These are phyloP conservation scores for Trichoderma sp. DNA, from an alignment of 2,329 filamentous ascomycete genomes.

Conservation along the genomic window DNA sequence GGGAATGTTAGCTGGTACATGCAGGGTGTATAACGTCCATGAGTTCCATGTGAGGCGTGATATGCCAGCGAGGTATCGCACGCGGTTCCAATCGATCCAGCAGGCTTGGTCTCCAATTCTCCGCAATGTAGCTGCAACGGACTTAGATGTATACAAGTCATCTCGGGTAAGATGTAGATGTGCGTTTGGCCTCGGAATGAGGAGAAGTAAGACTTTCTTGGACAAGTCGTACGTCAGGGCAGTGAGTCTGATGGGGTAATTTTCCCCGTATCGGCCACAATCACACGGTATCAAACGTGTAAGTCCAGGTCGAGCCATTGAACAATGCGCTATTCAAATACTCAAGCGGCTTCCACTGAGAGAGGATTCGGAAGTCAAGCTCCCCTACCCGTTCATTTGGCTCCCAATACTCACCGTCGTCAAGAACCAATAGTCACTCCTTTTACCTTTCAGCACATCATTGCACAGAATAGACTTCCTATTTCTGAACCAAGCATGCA, in stretches of 20 bases:
- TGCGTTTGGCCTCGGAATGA: not conserved
- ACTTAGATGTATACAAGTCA: not conserved
- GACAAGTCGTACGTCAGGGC: not conserved
- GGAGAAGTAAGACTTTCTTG: not conserved
- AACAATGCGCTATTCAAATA: not conserved
- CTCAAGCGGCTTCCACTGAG: not conserved
- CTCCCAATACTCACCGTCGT: not conserved
- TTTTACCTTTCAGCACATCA: not conserved
- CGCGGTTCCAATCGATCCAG: not conserved
- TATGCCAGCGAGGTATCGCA: not conserved
- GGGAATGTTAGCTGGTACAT: not conserved
- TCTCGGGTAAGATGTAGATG: not conserved
- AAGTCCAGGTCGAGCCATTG: not conserved
- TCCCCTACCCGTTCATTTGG: not conserved
- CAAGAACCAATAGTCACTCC: not conserved
- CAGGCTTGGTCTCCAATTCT: not conserved
- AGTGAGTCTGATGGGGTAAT: not conserved
- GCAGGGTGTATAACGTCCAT: not conserved
- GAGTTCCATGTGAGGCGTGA: not conserved
- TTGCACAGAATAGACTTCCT: not conserved
- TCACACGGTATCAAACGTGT: not conserved
- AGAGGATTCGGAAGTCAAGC: not conserved
- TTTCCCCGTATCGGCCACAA: not conserved
- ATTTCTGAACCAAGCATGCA: not conserved
- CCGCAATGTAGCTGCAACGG: not conserved